Evolutionary conservation across 2,329 filamentous ascomycete genomes (phyloP).

Genomic region (Pseudocercospora ulei): DNA sequence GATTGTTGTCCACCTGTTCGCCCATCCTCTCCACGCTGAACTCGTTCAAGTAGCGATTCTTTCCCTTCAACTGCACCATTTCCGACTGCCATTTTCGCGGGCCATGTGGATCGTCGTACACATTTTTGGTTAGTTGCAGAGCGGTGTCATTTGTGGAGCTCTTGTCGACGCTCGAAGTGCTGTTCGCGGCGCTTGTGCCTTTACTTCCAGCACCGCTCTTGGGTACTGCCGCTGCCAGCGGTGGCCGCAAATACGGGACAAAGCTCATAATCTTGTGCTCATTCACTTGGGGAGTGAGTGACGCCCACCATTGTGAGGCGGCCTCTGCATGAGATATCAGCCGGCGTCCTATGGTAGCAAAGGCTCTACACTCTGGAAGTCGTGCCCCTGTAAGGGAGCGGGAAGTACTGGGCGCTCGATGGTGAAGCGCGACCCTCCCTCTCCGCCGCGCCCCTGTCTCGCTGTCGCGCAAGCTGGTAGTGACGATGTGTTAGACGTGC

Average conservation of each 20-base stretch:
- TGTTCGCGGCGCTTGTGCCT: constrained; percentile 34
- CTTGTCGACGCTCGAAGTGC: constrained; percentile 32
- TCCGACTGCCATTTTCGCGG: constrained; percentile 76
- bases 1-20: constrained; percentile 68
- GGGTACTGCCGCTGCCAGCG: constrained; percentile 54
- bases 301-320: constrained; percentile 88
- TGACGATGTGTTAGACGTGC: constrained; percentile 5
- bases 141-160: constrained; percentile 36
- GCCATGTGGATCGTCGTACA: constrained; percentile 63
- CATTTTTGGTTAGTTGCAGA: constrained; percentile 37
- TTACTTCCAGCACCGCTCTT: constrained; percentile 44
- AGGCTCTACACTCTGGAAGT: background rate
- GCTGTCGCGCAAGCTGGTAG: constrained; percentile 33
- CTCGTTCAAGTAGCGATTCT: constrained; percentile 81
- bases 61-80: constrained; percentile 74
- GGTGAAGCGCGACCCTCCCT: constrained; percentile 14
- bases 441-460: constrained; percentile 27
- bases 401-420: constrained; percentile 48
- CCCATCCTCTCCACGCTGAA: constrained; percentile 78
- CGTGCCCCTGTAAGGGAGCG: constrained; percentile 42
- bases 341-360: constrained; percentile 5
- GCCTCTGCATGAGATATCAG: constrained; percentile 47
- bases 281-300: constrained; percentile 67
- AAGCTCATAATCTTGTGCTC: constrained; percentile 81
- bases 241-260: constrained; percentile 69